Evolutionary conservation across 805 yeast species (phyloP), one percentile per base, ranked within the genome.

Genomic region (Candida chauliodis): DNA sequence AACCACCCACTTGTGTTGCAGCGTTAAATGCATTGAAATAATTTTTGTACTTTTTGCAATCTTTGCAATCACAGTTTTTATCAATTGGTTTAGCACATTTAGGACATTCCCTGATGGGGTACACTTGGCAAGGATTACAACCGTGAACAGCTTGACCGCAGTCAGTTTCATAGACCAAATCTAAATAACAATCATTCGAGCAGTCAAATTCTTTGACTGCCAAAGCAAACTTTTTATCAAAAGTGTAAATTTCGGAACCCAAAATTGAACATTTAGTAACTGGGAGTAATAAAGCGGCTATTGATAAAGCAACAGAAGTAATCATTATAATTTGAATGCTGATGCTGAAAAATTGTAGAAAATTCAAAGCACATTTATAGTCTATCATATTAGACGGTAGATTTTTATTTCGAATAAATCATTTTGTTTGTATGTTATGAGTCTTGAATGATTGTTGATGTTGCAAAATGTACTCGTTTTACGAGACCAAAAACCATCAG

Each of bases 131-230:
- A n/a, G 28, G 28, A 17, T 24, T 11, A 20, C 36, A 23, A 3
- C 36, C 31, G 14, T 34, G 31, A 8, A 22, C 30, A 3, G 21
- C 27, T 19, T 34, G 31, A 15, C 37, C 37, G 26, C 28, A 23
- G 19, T 24, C 24, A 19, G 15, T 18, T 34, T 34, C 37, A 26
- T 26, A 34, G 17, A 34, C 37, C 14, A 33, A 24, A 24, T 33
- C 29, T 19, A 19, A 33, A 14, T 21, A n/a, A 8, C 22, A 18
- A 8, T n/a, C 15, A 13, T 14, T 22, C 7, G 11, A n/a, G 18
- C 36, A 33, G 4, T 24, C 35, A 13, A 13, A 33, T 17, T 15
- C 16, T 20, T 20, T 33, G n/a, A 33, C 36, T 16, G 36, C 36
- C 13, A 33, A 33, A 4, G 18, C 36, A 24, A 33, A 33, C 24